A percentile compares a stretch with the other conserved stretches of the same genome.
These are phyloP conservation scores for Cladorrhinum samala DNA, from an alignment of 495 filamentous ascomycete species.

Conservation along the genomic window DNA sequence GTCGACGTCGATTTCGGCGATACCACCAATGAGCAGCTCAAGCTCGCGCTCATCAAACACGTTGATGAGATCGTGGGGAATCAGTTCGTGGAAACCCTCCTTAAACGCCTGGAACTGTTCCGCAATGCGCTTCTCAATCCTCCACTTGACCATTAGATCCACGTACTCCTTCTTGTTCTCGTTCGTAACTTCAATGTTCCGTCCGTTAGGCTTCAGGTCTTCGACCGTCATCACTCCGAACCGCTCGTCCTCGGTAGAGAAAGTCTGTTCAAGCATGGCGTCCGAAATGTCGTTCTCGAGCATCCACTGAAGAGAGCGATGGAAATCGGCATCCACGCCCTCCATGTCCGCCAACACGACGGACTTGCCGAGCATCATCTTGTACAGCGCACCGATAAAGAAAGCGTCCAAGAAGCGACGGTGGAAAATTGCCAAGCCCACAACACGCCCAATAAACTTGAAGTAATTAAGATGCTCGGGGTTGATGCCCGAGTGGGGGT, in stretches of 20 bases:
- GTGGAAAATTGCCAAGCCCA: constrained; percentile 97
- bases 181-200: constrained; percentile 91
- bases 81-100: constrained; percentile 94
- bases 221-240: constrained; percentile 91
- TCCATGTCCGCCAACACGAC: constrained; percentile 95
- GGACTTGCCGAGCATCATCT: constrained; percentile 96
- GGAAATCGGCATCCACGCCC: constrained; percentile 95
- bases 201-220: constrained; percentile 84
- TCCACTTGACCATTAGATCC: constrained; percentile 97
- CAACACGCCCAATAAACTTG: constrained; percentile 98
- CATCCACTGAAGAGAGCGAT: constrained; percentile 92
- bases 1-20: constrained; percentile 98
- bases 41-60: constrained; percentile 98
- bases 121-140: constrained; percentile 95
- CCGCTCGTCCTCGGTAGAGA: constrained; percentile 93
- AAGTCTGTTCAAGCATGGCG: constrained; percentile 85
- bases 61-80: constrained; percentile 92
- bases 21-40: constrained; percentile 94
- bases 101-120: constrained; percentile 98
- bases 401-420: constrained; percentile 96
- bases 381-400: constrained; percentile 99
- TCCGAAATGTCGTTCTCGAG: constrained; percentile 92
- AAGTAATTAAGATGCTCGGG: constrained; percentile 99
- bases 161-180: constrained; percentile 95
- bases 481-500: constrained; percentile 98